These are phyloP conservation scores for Polygonum aviculare DNA, from an alignment of 148 eudicot genomes.

Conservation along the genomic window DNA sequence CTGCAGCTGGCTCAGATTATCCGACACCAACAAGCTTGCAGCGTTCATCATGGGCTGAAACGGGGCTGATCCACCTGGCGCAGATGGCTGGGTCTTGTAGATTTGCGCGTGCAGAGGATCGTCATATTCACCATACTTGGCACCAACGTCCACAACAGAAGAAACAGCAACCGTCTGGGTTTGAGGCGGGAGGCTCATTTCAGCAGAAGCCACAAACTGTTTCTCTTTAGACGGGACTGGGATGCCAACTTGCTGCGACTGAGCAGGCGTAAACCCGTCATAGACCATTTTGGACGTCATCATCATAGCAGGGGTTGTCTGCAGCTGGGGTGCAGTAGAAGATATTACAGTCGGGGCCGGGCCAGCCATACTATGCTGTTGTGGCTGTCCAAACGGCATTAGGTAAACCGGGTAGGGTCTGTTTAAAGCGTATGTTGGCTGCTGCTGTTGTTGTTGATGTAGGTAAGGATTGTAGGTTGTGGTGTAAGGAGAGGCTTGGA, in stretches of 20 bases:
- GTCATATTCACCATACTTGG: conserved; percentile 5
- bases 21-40: neutral
- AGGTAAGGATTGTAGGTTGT: conserved; percentile 49
- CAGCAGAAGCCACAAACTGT: neutral
- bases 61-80: neutral
- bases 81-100: conserved; percentile 10
- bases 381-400: conserved; percentile 8
- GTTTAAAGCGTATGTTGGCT: neutral
- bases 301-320: neutral
- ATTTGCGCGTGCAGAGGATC: conserved; percentile 10
- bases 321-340: neutral
- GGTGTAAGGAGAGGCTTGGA: conserved; percentile 43
- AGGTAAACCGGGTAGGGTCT: conserved; percentile 5
- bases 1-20: neutral
- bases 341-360: neutral
- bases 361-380: neutral
- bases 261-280: conserved; percentile 8
- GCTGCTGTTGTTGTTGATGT: conserved; percentile 5
- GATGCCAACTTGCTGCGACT: neutral
- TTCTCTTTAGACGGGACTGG: neutral
- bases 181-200: neutral
- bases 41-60: neutral
- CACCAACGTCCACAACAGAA: neutral
- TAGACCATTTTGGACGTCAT: neutral
- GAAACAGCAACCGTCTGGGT: conserved; percentile 4